phyloP scores from a whole-genome alignment of 2,329 filamentous ascomycete genomes.

The Coniochaeta sp. region DNA sequence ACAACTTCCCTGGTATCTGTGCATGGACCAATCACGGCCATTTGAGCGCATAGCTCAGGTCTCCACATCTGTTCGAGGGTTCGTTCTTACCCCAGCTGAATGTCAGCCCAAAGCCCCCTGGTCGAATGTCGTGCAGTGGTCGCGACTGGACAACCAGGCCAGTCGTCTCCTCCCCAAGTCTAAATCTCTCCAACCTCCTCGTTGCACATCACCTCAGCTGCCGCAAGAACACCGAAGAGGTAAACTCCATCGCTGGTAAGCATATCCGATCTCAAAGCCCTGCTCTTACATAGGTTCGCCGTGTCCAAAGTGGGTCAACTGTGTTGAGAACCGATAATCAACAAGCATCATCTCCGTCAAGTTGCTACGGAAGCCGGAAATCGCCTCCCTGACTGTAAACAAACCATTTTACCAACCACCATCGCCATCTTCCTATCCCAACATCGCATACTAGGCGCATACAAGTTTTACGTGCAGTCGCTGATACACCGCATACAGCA shows the following conservation, averaged over 20 bases:
- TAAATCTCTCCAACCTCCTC: background rate
- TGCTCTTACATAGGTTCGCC: background rate
- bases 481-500: background rate
- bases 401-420: background rate
- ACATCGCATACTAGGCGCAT: background rate
- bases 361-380: background rate
- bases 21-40: background rate
- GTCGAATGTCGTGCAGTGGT: background rate
- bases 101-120: background rate
- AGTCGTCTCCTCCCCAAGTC: background rate
- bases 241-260: background rate
- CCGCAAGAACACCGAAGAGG: background rate
- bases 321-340: background rate
- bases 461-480: background rate
- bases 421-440: background rate
- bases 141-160: background rate
- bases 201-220: background rate
- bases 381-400: background rate
- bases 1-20: background rate
- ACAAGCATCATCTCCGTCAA: background rate
- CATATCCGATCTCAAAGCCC: background rate
- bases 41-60: background rate
- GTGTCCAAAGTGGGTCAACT: background rate
- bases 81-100: background rate
- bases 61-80: background rate